These are phyloP conservation scores for Penstemon davidsonii DNA, from an alignment of 257 asterid species.

Conservation along the genomic window DNA sequence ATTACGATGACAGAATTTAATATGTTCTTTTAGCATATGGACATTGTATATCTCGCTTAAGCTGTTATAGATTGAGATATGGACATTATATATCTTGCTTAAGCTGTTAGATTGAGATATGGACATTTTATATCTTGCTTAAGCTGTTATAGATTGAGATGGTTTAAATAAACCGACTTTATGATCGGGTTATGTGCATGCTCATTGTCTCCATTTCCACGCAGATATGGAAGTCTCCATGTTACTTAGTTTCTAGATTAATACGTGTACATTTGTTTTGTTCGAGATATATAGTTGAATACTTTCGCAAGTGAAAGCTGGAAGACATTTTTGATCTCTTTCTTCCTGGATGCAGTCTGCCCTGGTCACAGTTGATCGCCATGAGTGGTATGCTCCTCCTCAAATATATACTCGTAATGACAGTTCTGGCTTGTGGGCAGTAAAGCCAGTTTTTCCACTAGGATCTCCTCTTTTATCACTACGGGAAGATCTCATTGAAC, in stretches of 20 bases:
- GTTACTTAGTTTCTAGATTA: not conserved
- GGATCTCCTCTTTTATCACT: constrained; percentile 57
- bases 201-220: constrained; percentile 4
- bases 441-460: constrained; percentile 67
- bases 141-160: not conserved
- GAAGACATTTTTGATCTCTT: not conserved
- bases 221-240: not conserved
- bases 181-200: constrained; percentile 13
- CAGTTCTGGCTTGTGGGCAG: constrained; percentile 80
- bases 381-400: constrained; percentile 98
- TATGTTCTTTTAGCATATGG: not conserved
- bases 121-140: not conserved
- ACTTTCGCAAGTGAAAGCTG: constrained; percentile 12
- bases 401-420: constrained; percentile 86
- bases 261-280: not conserved
- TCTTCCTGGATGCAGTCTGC: constrained; percentile 75
- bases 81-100: not conserved
- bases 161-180: not conserved
- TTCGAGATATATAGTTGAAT: not conserved
- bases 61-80: not conserved
- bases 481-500: constrained; percentile 36
- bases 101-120: not conserved
- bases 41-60: too few species aligned
- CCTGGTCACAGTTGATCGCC: constrained; percentile 93
- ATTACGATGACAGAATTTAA: not conserved